A percentile compares a stretch with the other conserved stretches of the same genome.
phyloP scores from a whole-genome alignment of 1,139 yeast genomes.

The Zygosaccharomyces pseudobailii region DNA sequence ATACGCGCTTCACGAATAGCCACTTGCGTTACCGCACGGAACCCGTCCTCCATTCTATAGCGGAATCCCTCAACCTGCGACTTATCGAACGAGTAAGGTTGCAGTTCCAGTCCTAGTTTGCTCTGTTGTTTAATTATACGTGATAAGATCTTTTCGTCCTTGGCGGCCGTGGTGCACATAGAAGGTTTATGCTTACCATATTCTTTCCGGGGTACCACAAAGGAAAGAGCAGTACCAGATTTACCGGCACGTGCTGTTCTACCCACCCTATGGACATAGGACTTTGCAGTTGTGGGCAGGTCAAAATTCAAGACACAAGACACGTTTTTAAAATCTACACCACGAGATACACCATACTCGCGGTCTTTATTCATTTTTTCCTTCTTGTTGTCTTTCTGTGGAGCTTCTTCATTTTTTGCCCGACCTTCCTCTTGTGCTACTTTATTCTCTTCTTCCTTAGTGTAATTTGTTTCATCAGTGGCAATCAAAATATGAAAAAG shows the following conservation, averaged over 20 bases:
- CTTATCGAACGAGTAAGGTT: conserved; percentile 88
- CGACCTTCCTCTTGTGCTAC: conserved; percentile 25
- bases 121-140: conserved; percentile 75
- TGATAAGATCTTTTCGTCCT: conserved; percentile 79
- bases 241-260: conserved; percentile 98
- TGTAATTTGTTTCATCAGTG: conserved; percentile 79
- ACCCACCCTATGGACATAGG: conserved; percentile 92
- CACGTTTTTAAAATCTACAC: conserved; percentile 93
- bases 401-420: conserved; percentile 16
- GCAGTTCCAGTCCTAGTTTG: conserved; percentile 64
- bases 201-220: conserved; percentile 78
- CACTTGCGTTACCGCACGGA: conserved; percentile 86
- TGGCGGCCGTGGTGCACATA: conserved; percentile 60
- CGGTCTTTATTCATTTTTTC: conserved; percentile 47
- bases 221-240: conserved; percentile 90
- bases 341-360: conserved; percentile 94
- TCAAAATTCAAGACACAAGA: conserved; percentile 97
- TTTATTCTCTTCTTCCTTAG: conserved; percentile 49
- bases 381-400: conserved; percentile 31
- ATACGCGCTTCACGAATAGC: conserved; percentile 93
- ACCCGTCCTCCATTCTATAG: conserved; percentile 95
- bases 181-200: conserved; percentile 90
- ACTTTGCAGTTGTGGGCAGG: conserved; percentile 81
- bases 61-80: conserved; percentile 93
- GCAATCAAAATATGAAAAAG: conserved; percentile 86